These are phyloP conservation scores for Euphrasia confusa DNA, from an alignment of 257 asterid genomes.

Conservation along the genomic window DNA sequence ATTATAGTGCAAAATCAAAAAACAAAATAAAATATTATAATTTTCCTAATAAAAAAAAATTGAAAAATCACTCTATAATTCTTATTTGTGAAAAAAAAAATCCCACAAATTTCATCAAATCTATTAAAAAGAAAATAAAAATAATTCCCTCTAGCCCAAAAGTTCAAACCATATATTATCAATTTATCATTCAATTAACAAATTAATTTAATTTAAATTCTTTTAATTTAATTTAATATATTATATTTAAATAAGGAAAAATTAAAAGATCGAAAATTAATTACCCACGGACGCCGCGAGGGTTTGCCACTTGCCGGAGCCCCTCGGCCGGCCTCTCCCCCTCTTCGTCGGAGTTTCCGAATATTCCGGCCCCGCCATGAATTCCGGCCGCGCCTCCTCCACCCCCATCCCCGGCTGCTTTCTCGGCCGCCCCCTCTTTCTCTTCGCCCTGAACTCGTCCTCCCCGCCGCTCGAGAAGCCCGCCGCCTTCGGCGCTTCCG, in stretches of 20 bases:
- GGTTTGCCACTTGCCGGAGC: constrained; percentile 1
- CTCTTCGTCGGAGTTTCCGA: background rate
- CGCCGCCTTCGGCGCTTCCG: background rate
- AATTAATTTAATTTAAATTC: background rate
- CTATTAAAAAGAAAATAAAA: background rate
- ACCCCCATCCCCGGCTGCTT: background rate
- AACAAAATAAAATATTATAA: too few species aligned
- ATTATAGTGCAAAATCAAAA: background rate
- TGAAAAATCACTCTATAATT: background rate
- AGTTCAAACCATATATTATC: background rate
- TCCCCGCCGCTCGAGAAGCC: background rate
- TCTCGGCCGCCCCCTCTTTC: constrained; percentile 2
- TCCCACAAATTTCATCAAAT: background rate
- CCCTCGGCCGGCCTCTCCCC: constrained; percentile 7
- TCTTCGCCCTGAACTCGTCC: background rate
- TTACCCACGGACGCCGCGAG: constrained; percentile 4
- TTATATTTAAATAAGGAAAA: background rate
- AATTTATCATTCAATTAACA: background rate
- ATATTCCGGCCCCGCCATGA: background rate
- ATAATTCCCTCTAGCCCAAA: background rate
- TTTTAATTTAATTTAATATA: too few species aligned
- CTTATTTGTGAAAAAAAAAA: too few species aligned
- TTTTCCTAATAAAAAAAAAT: too few species aligned
- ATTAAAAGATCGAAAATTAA: background rate
- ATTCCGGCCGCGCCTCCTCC: background rate